Evolutionary conservation across 176 grass and related monocot genomes (phyloP), one percentile per base, ranked within the genome.

Genomic region (Thinopyrum elongatum): DNA sequence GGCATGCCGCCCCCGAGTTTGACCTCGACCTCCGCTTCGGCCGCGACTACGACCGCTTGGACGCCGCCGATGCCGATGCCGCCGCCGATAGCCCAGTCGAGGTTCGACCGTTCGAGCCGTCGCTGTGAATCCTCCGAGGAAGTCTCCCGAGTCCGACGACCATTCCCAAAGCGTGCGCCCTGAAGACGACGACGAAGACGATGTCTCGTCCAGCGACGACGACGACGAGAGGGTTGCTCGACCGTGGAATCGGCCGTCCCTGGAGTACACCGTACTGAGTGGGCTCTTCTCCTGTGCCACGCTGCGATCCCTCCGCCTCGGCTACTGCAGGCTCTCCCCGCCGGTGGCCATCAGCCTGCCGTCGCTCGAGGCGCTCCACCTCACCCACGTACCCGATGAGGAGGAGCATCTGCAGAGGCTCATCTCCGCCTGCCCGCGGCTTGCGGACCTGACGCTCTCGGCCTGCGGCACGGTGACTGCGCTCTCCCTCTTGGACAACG

Each of bases 371-470:
- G 2, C 28, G 6, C 41, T 85, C 59, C 73, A 7, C 14, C 73
- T 85, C 41, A 33, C 83, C 28, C 13, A 27, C 29, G 13, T 53
- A 17, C 0, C 13, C 4, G 73, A 77, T 42, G 0, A n/a, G 4
- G 73, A 30, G 1, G 25, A n/a, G 7, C 29, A 53, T 0, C 1
- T 85, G 5, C 42, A 77, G 39, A 22, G 73, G 8, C 83, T 85
- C 83, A 13, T 68, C 41, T 51, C 61, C 29, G 29, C 29, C 5
- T 57, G 12, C 42, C 42, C 60, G 1, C 14, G 9, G 15, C 83
- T 85, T 30, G 19, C 73, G 13, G 83, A 77, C 61, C 30, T 85
- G 30, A 77, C 64, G 14, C 64, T 66, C 14, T 28, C 31, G 64
- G 2, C 28, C 64, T 66, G 64, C 7, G 1, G 1, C 64, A 66